phyloP scores from a whole-genome alignment of 352 stramenopile species.

The Saprolegnia diclina region DNA sequence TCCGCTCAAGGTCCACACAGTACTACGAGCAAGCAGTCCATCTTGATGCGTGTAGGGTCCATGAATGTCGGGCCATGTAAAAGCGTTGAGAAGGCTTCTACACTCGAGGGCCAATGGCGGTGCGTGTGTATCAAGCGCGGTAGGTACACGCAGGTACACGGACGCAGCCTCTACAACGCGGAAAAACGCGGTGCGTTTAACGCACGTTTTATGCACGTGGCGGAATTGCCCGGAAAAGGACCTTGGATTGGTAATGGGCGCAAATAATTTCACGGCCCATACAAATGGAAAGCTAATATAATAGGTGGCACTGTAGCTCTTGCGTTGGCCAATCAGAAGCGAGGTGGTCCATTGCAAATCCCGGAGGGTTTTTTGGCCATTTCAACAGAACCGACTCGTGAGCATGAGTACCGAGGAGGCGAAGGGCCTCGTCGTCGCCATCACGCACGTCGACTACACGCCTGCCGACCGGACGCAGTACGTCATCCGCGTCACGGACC shows the following conservation, averaged over 20 bases:
- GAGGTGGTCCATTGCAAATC: not conserved
- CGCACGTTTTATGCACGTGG: not conserved
- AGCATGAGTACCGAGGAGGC: slow-evolving; percentile 8
- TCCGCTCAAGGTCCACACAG: no score
- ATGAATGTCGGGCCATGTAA: no score
- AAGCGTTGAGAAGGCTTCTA: no score
- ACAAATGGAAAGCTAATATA: not conserved
- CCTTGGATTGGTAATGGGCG: not conserved
- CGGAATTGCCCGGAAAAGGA: not conserved
- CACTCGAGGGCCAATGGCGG: no score
- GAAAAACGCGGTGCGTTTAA: not conserved
- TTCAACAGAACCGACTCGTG: not conserved
- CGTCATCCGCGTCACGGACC: slow-evolving; percentile 21
- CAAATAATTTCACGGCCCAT: not conserved
- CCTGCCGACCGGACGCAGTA: slow-evolving; percentile 20
- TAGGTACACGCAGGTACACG: no score
- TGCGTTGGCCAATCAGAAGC: slow-evolving; percentile 6
- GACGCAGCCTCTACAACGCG: not conserved
- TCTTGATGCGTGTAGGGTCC: no score
- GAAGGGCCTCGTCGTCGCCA: slow-evolving; percentile 19
- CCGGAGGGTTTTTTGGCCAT: slow-evolving; percentile 13
- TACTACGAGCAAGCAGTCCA: no score
- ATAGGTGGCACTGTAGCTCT: not conserved
- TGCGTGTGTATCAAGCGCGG: no score
- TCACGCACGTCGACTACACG: slow-evolving; percentile 22